phyloP scores from a whole-genome alignment of 805 yeast genomes.

The Scheffersomyces coipomensis region DNA sequence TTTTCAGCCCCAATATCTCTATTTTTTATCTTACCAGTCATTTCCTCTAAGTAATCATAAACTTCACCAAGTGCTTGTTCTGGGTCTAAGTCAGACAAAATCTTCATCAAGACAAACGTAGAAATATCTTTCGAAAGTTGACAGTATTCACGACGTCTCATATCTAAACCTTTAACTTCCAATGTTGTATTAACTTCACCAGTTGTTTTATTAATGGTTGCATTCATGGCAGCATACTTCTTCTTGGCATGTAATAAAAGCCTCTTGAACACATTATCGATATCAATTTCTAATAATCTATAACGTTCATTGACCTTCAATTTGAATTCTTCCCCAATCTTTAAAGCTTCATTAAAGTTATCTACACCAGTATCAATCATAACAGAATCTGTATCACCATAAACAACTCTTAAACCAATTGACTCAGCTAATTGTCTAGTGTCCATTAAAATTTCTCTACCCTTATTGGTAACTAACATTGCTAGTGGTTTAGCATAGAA shows the following conservation, averaged over 20 bases:
- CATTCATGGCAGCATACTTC: slow-evolving; percentile 92
- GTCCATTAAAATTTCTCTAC: slow-evolving; percentile 91
- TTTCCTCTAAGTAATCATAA: slow-evolving; percentile 66
- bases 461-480: slow-evolving; percentile 90
- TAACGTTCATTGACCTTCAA: slow-evolving; percentile 84
- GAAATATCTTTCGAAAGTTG: slow-evolving; percentile 89
- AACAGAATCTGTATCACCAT: slow-evolving; percentile 98
- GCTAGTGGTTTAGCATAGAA: slow-evolving; percentile 96
- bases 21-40: slow-evolving; percentile 54
- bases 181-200: slow-evolving; percentile 51
- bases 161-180: slow-evolving; percentile 95
- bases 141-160: slow-evolving; percentile 96
- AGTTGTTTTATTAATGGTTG: slow-evolving; percentile 49
- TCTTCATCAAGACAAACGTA: slow-evolving; percentile 64
- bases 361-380: slow-evolving; percentile 91
- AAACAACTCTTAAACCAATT: slow-evolving; percentile 78
- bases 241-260: slow-evolving; percentile 89
- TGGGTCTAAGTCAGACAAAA: slow-evolving; percentile 71
- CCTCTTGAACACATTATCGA: slow-evolving; percentile 87
- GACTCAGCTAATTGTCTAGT: slow-evolving; percentile 91
- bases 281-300: slow-evolving; percentile 84
- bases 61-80: slow-evolving; percentile 72
- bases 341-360: slow-evolving; percentile 67
- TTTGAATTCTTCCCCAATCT: slow-evolving; percentile 85
- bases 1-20: slow-evolving; percentile 66